Evolutionary conservation across 352 stramenopile genomes (phyloP).

Genomic region (Phytopythium helicoides): DNA sequence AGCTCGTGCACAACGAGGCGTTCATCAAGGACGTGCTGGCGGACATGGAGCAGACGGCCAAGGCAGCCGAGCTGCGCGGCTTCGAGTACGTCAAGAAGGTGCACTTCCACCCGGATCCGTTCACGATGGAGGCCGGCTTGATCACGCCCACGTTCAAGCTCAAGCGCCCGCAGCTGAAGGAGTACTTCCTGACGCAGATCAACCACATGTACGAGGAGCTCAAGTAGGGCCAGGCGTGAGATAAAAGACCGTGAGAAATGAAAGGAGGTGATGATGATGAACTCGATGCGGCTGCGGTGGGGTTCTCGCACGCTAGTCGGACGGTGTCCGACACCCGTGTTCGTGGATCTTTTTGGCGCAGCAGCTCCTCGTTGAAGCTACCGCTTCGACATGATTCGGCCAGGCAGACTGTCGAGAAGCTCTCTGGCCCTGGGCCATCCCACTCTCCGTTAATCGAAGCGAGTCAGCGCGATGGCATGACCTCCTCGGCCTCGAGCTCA

Average conservation of each 20-base stretch:
- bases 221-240: slow-evolving; percentile 12
- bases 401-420: too few species aligned
- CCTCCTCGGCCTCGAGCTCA: too few species aligned
- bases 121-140: slow-evolving; percentile 89
- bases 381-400: too few species aligned
- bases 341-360: too few species aligned
- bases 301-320: too few species aligned
- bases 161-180: slow-evolving; percentile 79
- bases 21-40: slow-evolving; percentile 67
- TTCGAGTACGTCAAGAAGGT: slow-evolving; percentile 92
- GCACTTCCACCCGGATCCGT: slow-evolving; percentile 82
- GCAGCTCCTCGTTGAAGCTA: too few species aligned
- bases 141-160: slow-evolving; percentile 96
- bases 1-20: slow-evolving; percentile 41
- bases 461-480: too few species aligned
- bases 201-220: slow-evolving; percentile 46
- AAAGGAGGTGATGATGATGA: too few species aligned
- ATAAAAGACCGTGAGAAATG: neutral
- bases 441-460: too few species aligned
- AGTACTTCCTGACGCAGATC: slow-evolving; percentile 47
- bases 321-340: too few species aligned
- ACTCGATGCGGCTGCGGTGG: too few species aligned
- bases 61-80: slow-evolving; percentile 75
- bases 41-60: slow-evolving; percentile 59
- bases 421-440: too few species aligned